Base-by-base conservation (phyloP, 2,329 filamentous ascomycete genomes). In the Penicillium verrucosum region DNA sequence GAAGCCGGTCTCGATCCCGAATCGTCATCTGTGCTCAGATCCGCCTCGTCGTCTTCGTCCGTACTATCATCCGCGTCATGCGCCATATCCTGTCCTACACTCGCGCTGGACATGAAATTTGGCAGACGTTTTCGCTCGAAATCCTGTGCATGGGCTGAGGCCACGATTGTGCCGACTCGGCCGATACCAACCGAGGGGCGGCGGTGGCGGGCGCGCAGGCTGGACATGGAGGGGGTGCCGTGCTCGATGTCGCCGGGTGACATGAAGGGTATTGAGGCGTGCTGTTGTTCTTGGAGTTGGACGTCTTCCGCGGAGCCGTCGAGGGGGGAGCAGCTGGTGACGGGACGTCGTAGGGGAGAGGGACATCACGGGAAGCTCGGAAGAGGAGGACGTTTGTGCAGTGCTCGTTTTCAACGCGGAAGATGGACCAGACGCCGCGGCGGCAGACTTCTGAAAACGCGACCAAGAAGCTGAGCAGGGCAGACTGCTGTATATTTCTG, bases 351-450 rank as follows among this genome's bases (percentile, higher is more conserved):
- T 97, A 97, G 0, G 93, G 93, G 0, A 97, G 80, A 0, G 91
- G 91, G 0, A 96, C 84, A 67, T 97, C 92, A 54, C 93, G 84
- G 2, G 88, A 91, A 4, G 94, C 94, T 62, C 95, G 92, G 81
- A 95, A 95, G 63, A 90, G 86, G 18, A 86, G 84, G 2, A 99
- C 93, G 66, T 97, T 96, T 54, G 89, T 87, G 75, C 92, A 96
- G 75, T 99, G 94, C 68, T 99, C 94, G 73, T 99, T 99, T 74
- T 99, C 94, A 27, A 99, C 92, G 40, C 94, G 90, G 72, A 99
- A 89, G 4, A 97, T 80, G 0, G 89, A 87, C 94, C 94, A 99
- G 70, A 97, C 85, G 59, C 91, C 92, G 70, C 94, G 81, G 32
- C 94, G 85, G n/a, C 84, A 81, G 23, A 96, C 85, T 72, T 99